A percentile compares a stretch with the other conserved stretches of the same genome.
phyloP scores from a whole-genome alignment of 306 rosid genomes.

The Trifolium fragiferum region DNA sequence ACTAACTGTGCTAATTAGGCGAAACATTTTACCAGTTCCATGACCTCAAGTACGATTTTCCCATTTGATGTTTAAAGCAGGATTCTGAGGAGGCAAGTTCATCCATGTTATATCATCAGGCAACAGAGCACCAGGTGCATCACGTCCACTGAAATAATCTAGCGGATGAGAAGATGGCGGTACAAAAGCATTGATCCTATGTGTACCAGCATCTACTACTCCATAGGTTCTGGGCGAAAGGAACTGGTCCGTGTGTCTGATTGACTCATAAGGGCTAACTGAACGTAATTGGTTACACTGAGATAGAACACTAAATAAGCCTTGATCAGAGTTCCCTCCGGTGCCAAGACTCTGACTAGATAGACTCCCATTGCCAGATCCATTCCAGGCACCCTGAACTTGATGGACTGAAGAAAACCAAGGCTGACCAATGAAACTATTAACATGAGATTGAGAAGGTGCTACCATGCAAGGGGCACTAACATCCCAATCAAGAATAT shows the following conservation, averaged over 20 bases:
- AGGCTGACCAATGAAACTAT: constrained; percentile 60
- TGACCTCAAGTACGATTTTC: constrained; percentile 82
- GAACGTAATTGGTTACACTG: constrained; percentile 72
- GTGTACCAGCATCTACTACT: constrained; percentile 56
- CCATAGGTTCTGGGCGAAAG: constrained; percentile 65
- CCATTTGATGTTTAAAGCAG: constrained; percentile 75
- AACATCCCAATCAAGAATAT: too few relatives aligned
- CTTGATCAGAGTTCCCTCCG: constrained; percentile 69
- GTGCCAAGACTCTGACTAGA: constrained; percentile 64
- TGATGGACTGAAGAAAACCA: constrained; percentile 82
- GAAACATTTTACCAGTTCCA: constrained; percentile 67
- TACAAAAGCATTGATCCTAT: constrained; percentile 58
- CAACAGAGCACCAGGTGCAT: constrained; percentile 59
- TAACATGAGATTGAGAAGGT: too few relatives aligned
- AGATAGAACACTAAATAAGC: constrained; percentile 76
- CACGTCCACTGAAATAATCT: constrained; percentile 78
- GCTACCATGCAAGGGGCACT: too few relatives aligned
- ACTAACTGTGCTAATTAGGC: constrained; percentile 12
- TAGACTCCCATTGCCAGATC: constrained; percentile 51
- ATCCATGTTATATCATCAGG: constrained; percentile 78
- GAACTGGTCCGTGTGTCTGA: constrained; percentile 62
- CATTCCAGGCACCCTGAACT: constrained; percentile 75
- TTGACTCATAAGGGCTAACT: constrained; percentile 58
- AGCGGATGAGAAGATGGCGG: constrained; percentile 70
- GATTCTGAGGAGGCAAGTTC: constrained; percentile 69